These are phyloP conservation scores for Penicillium sp. DNA, from an alignment of 2,329 filamentous ascomycete species.

Conservation along the genomic window DNA sequence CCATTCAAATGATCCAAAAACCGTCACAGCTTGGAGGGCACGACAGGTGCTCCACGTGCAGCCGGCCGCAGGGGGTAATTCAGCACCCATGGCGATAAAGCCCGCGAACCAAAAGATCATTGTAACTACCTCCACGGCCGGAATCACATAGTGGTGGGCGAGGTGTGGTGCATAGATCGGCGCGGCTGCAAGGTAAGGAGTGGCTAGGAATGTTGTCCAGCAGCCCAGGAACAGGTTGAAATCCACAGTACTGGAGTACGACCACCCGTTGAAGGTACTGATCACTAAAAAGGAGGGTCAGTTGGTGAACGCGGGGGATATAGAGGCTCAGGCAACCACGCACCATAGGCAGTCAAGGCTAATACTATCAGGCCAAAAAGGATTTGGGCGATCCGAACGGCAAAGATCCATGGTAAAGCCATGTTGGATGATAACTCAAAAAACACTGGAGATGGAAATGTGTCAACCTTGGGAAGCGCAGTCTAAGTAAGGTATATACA, in stretches of 20 bases:
- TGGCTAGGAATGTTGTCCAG: conserved; percentile 70
- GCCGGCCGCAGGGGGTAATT: conserved; percentile 56
- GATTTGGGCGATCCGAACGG: conserved; percentile 66
- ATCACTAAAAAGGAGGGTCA: conserved; percentile 50
- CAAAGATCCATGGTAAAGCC: conserved; percentile 34
- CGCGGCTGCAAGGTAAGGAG: conserved; percentile 68
- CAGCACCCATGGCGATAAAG: conserved; percentile 72
- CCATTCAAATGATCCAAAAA: conserved; percentile 52
- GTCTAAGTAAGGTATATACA: background rate
- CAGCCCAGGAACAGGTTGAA: conserved; percentile 79
- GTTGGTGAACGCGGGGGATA: background rate
- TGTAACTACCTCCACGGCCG: conserved; percentile 69
- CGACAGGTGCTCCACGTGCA: conserved; percentile 60
- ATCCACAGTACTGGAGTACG: conserved; percentile 60
- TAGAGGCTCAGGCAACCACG: conserved; percentile 24
- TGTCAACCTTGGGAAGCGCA: background rate
- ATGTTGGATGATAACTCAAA: conserved; percentile 6
- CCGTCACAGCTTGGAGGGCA: conserved; percentile 54
- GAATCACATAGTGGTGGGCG: conserved; percentile 65
- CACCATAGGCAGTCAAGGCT: conserved; percentile 73
- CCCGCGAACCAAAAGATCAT: conserved; percentile 90
- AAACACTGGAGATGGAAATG: background rate
- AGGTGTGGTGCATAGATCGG: conserved; percentile 62
- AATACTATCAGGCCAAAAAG: conserved; percentile 73
- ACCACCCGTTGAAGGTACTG: conserved; percentile 49